Conservation (phyloP, 2,329 filamentous ascomycete genomes). For the Daldinia sp. region DNA sequence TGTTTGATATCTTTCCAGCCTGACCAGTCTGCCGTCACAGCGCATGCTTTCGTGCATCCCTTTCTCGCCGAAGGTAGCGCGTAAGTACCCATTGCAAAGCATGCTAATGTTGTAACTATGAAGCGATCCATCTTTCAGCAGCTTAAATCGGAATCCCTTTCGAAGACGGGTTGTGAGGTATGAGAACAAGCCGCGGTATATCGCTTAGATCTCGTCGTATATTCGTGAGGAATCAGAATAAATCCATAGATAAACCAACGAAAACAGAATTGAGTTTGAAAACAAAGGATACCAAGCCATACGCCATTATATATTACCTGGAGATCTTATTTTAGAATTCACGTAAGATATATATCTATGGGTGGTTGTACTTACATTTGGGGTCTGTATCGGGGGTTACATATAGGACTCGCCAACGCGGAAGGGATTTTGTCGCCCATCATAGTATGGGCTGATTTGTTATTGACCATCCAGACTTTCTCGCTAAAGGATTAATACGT, state of each 20-base stretch:
- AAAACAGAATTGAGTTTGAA: conserved; percentile 9
- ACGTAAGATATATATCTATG: conserved; percentile 11
- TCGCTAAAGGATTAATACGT: neutral
- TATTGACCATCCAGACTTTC: neutral
- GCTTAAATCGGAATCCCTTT: neutral
- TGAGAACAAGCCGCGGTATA: neutral
- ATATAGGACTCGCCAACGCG: conserved; percentile 1
- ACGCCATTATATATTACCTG: conserved; percentile 19
- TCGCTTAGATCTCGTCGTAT: neutral
- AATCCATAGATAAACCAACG: conserved; percentile 7
- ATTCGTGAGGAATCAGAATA: conserved; percentile 5
- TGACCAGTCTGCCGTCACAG: conserved; percentile 42
- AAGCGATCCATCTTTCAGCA: conserved; percentile 15
- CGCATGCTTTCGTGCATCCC: conserved; percentile 18
- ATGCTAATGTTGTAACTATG: conserved; percentile 1
- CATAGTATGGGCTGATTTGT: conserved; percentile 1
- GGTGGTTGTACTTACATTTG: neutral
- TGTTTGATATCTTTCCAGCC: conserved; percentile 51
- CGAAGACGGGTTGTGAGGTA: neutral
- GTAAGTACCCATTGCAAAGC: conserved; percentile 13
- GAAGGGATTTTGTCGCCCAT: neutral
- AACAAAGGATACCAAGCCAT: neutral
- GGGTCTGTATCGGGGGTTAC: neutral
- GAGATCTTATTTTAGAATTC: conserved; percentile 14
- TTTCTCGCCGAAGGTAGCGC: conserved; percentile 6